A percentile compares a stretch with the other conserved stretches of the same genome.
Evolutionary conservation across 1,284 basidiomycete genomes (phyloP).

Genomic region (Trichosporon sp.): DNA sequence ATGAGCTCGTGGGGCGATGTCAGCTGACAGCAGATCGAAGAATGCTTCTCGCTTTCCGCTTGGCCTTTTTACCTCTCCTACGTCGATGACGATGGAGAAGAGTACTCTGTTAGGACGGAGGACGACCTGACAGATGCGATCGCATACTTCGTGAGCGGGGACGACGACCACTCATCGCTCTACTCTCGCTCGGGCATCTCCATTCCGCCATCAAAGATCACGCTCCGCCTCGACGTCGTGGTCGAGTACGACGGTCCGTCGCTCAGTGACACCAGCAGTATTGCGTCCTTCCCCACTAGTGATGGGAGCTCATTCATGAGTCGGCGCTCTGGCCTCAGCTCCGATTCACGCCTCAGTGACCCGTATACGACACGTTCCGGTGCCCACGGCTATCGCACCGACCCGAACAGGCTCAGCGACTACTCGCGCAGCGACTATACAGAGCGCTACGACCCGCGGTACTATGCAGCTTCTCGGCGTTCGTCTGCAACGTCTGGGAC

Average conservation of each 20-base stretch:
- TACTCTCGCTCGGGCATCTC: slow-evolving; percentile 49
- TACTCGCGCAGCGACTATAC: background rate
- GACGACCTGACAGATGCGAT: slow-evolving; percentile 77
- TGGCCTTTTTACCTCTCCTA: slow-evolving; percentile 69
- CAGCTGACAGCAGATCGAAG: slow-evolving; percentile 60
- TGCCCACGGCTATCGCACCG: background rate
- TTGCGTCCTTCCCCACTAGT: slow-evolving; percentile 50
- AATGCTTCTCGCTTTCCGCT: slow-evolving; percentile 70
- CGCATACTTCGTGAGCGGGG: slow-evolving; percentile 66
- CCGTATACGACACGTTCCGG: background rate
- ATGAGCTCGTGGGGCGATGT: background rate
- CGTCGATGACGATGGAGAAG: slow-evolving; percentile 78
- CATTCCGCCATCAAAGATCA: slow-evolving; percentile 56
- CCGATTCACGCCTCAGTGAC: background rate
- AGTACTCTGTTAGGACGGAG: slow-evolving; percentile 64
- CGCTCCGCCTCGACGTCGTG: slow-evolving; percentile 65
- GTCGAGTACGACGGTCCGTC: slow-evolving; percentile 88
- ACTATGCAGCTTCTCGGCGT: background rate
- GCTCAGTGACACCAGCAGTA: slow-evolving; percentile 75
- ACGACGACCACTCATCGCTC: slow-evolving; percentile 69
- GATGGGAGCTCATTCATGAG: slow-evolving; percentile 10
- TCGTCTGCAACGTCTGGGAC: background rate
- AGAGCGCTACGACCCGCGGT: slow-evolving; percentile 2
- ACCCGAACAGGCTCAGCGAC: background rate
- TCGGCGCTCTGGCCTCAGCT: background rate